A percentile compares a stretch with the other conserved stretches of the same genome.
phyloP scores from a whole-genome alignment of 192 early-diverging fungal species.

The Linnemannia zychae region DNA sequence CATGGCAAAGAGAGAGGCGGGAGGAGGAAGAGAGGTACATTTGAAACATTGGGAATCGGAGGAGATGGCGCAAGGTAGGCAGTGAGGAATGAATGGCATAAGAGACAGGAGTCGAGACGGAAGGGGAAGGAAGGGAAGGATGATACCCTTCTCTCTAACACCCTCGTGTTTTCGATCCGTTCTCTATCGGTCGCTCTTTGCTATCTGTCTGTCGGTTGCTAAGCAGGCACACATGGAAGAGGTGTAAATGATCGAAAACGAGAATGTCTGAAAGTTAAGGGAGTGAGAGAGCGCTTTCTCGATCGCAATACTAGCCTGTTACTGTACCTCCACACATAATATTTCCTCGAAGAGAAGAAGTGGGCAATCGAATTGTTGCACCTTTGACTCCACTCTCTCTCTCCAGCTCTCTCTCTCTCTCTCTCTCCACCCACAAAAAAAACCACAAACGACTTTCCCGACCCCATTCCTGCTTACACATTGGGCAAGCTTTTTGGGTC shows the following conservation, averaged over 20 bases:
- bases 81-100: not conserved
- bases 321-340: not conserved
- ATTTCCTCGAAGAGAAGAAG: not conserved
- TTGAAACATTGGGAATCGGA: not conserved
- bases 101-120: not conserved
- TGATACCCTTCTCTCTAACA: not conserved
- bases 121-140: not conserved
- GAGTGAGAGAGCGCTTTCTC: not conserved
- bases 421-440: not conserved
- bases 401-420: not conserved
- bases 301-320: not conserved
- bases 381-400: not conserved
- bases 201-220: not conserved
- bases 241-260: not conserved
- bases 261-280: not conserved
- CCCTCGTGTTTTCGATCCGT: constrained; percentile 6
- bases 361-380: not conserved
- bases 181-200: not conserved
- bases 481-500: not conserved
- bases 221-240: not conserved
- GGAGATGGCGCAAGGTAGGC: not conserved
- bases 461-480: constrained; percentile 1
- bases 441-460: not conserved
- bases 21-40: not conserved
- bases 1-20: not conserved